Evolutionary conservation across 2,329 filamentous ascomycete genomes (phyloP), one percentile per base, ranked within the genome.

Genomic region (Diaporthe destruens): DNA sequence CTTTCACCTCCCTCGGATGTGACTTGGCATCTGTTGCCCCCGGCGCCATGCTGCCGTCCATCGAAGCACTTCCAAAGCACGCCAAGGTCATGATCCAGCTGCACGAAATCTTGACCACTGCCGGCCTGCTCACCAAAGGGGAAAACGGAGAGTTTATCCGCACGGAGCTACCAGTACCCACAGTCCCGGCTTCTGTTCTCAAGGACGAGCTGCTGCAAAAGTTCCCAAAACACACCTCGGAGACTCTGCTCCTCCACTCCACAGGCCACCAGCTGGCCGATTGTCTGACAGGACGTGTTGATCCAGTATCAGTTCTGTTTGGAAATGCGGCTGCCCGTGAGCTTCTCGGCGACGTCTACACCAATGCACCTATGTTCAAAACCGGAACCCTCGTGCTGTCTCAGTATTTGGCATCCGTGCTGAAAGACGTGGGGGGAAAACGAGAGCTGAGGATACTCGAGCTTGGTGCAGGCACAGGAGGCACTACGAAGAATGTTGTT

Each of bases 381-480:
- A 76, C 75, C 8, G 75, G 72, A 0, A 79, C 76, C 1, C 67
- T 70, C 11, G 74, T 77, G 18, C 76, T 81, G 7, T 55, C 65
- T 0, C 54, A 75, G 6, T 79, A 77, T 25, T 61, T 80, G 0
- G 53, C 55, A 12, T 61, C 66, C 9, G 14, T 75, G 1, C 44
- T 76, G 7, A 34, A 39, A 25, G 16, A 71, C 5, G 34, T 53
- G 47, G 68, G 34, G 20, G 67, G 49, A 11, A 18, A 59, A 25
- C 51, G 74, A 7, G 59, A 76, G 4, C 74, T 84, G n/a, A 76
- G 78, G 3, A 82, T 86, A 49, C 78, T 87, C 66, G 84, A 86
- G 75, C 73, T 85, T 9, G 84, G 85, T 0, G 84, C 80, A 0
- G 84, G 84, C 14, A 85, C 83, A 0, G 84, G 85, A 3, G 83